Conservation (phyloP, 768 basidiomycete species). For the Basidioascus undulatus region DNA sequence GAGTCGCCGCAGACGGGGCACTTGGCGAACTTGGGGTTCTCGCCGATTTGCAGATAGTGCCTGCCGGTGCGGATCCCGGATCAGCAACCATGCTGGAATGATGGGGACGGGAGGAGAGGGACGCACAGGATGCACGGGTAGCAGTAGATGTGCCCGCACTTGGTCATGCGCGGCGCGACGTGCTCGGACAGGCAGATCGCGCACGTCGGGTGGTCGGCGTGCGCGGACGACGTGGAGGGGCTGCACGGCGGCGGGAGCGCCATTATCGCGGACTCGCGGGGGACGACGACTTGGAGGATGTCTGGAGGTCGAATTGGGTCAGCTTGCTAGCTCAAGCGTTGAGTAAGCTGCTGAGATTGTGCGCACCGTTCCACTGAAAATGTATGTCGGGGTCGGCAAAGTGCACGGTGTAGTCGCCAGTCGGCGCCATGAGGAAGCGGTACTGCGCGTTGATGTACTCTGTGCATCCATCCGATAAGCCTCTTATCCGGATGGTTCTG, state of each 20-base stretch:
- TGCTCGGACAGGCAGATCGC: conserved; percentile 90
- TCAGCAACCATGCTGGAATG: too few relatives aligned
- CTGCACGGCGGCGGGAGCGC: too few relatives aligned
- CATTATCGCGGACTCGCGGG: conserved; percentile 59
- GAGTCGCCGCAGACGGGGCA: conserved; percentile 96
- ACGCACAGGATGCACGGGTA: conserved; percentile 79
- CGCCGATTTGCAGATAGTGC: conserved; percentile 67
- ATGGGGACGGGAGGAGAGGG: too few relatives aligned
- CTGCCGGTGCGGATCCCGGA: too few relatives aligned
- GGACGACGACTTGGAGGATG: conserved; percentile 80
- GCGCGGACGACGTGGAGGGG: too few relatives aligned
- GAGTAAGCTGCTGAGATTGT: conserved; percentile 3
- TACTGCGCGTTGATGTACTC: conserved; percentile 93
- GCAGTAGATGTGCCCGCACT: conserved; percentile 93
- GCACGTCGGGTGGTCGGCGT: conserved; percentile 54
- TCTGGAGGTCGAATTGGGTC: conserved; percentile 22
- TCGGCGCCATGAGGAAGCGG: conserved; percentile 82
- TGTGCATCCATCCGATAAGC: conserved; percentile 17
- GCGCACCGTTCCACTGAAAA: conserved; percentile 19
- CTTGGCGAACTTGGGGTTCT: conserved; percentile 60
- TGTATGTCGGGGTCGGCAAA: conserved; percentile 95
- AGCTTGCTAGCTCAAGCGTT: conserved; percentile 6
- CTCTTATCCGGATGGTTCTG: not conserved
- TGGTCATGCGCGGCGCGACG: conserved; percentile 59
- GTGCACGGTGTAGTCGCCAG: conserved; percentile 80